Evolutionary conservation across 2,329 filamentous ascomycete species (phyloP), one percentile per base, ranked within the genome.

Genomic region (Chaetothyriales sp.): DNA sequence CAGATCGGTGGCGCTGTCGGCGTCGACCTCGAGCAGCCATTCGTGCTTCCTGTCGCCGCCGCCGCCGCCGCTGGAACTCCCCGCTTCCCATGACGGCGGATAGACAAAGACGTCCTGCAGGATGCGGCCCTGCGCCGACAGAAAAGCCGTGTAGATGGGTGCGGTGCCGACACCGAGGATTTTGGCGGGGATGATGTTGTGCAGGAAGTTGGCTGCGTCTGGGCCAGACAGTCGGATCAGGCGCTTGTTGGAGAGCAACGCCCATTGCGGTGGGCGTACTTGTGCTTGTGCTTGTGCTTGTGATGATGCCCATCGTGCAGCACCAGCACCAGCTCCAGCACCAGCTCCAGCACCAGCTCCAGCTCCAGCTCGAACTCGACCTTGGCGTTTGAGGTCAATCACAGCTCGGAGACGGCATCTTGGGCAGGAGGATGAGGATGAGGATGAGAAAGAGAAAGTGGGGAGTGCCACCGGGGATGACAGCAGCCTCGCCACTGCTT

Each of bases 91-190:
- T 28, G 43, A 56, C 62, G 56, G 78, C 69, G 65, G 57, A 71
- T 95, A 95, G 46, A 98, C 74, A 66, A 96, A 94, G 49, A 88
- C 84, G 68, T 98, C 92, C 70, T 90, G 79, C 44, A 95, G 71
- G 8, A 98, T 77, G 51, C 89, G 79, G 43, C 92, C 92, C 53
- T 80, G 79, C 6, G 90, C 86, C 58, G 84, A 94, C 43, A 98
- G 73, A 62, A 98, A 95, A 0, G 81, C 86, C 5, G 83, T 76
- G 67, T 94, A 96, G 65, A 84, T 81, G 3, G 53, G 49, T 54
- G 62, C 49, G 59, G 61, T 49, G 62, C 62, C 54, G 54, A 67
- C 62, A 53, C 69, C 56, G 66, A 62, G 6, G 61, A 75, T 67
- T 49, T 81, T 83, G 55, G 83, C 78, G 1, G 90, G 95, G 56